These are phyloP conservation scores for Penicillium goetzii DNA, from an alignment of 495 filamentous ascomycete genomes.

Conservation along the genomic window DNA sequence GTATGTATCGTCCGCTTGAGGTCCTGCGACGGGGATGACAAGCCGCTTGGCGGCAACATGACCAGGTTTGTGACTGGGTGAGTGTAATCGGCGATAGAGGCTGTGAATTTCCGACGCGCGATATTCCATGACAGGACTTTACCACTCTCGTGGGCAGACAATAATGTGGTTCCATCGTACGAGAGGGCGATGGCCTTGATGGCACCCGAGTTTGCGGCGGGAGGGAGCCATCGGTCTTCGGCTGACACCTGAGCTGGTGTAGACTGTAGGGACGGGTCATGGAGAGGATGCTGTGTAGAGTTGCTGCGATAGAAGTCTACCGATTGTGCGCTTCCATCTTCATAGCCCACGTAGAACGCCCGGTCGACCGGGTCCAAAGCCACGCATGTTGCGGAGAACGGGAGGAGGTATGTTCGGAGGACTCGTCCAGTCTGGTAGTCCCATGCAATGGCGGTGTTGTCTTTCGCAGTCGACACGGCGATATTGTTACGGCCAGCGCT, in stretches of 20 bases:
- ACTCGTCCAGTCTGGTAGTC: conserved; percentile 77
- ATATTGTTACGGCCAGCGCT: conserved; percentile 71
- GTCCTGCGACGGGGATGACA: conserved; percentile 44
- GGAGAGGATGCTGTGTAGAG: conserved; percentile 52
- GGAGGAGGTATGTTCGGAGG: conserved; percentile 78
- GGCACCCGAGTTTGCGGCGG: conserved; percentile 62
- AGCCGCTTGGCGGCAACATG: conserved; percentile 66
- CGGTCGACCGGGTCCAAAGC: conserved; percentile 82
- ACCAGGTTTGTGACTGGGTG: conserved; percentile 78
- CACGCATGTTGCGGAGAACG: conserved; percentile 70
- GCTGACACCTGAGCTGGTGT: conserved; percentile 60
- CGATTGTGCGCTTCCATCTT: conserved; percentile 82
- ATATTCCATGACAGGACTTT: conserved; percentile 82
- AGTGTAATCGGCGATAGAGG: conserved; percentile 67
- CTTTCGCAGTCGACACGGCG: conserved; percentile 75
- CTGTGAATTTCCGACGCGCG: conserved; percentile 62
- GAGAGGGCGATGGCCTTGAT: conserved; percentile 67
- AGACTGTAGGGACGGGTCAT: conserved; percentile 57
- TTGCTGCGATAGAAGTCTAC: conserved; percentile 71
- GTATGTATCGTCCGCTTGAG: conserved; percentile 56
- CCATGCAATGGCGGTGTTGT: conserved; percentile 86
- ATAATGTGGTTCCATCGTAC: conserved; percentile 78
- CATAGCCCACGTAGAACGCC: conserved; percentile 79
- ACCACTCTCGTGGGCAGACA: conserved; percentile 82
- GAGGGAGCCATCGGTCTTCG: conserved; percentile 62